A percentile compares a stretch with the other conserved stretches of the same genome.
phyloP scores from a whole-genome alignment of 2,329 filamentous ascomycete genomes.

The Fusarium kyushuense region DNA sequence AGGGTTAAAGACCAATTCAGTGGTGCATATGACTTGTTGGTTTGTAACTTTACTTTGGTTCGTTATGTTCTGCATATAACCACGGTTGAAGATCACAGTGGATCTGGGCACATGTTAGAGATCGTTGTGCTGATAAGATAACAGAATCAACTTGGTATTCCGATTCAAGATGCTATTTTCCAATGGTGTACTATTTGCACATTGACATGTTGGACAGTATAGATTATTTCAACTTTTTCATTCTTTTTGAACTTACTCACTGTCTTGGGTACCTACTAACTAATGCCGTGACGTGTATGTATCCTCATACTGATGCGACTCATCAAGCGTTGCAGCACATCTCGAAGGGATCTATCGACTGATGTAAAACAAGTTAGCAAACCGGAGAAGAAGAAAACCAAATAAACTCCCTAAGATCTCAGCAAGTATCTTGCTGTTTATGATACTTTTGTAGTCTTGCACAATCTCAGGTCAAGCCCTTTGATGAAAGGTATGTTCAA shows the following conservation, averaged over 20 bases:
- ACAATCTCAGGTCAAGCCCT: too few relatives aligned
- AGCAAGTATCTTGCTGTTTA: too few relatives aligned
- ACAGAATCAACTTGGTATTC: constrained; percentile 25
- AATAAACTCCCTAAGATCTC: too few relatives aligned
- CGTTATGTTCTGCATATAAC: constrained; percentile 4
- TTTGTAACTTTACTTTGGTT: constrained; percentile 3
- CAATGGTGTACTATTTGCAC: neutral
- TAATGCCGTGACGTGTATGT: neutral
- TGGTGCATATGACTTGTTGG: neutral
- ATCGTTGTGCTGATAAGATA: constrained; percentile 47
- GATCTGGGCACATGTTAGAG: constrained; percentile 31
- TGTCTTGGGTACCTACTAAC: neutral
- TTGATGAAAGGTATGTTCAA: neutral
- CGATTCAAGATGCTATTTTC: constrained; percentile 13
- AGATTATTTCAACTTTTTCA: neutral
- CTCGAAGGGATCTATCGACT: neutral
- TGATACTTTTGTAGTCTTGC: too few relatives aligned
- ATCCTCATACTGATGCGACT: neutral
- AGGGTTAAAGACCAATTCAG: neutral
- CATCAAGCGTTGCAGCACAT: neutral
- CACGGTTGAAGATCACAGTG: constrained; percentile 23
- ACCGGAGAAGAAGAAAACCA: too few relatives aligned
- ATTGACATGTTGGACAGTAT: neutral
- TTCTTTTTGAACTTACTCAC: too few relatives aligned
- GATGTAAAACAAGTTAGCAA: neutral